These are phyloP conservation scores for Suhomyces canberraensis DNA, from an alignment of 805 yeast genomes.

Conservation along the genomic window DNA sequence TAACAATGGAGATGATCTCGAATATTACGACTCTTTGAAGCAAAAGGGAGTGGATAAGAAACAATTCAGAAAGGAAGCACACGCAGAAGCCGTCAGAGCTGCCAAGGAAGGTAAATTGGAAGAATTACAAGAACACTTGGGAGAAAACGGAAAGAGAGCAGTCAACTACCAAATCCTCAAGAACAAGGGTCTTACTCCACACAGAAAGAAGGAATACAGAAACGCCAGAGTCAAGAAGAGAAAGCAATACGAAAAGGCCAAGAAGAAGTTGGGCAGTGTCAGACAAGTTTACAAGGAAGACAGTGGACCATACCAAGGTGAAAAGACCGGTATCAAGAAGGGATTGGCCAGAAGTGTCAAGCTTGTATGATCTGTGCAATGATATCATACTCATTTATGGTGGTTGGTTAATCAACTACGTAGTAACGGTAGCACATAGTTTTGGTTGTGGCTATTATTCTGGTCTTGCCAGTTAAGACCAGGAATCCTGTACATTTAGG, in stretches of 20 bases:
- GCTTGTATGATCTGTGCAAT: conserved; percentile 34
- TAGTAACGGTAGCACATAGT: no score
- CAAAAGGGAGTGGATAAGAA: conserved; percentile 46
- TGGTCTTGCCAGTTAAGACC: no score
- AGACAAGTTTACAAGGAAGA: conserved; percentile 83
- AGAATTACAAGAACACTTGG: conserved; percentile 64
- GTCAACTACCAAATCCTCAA: conserved; percentile 90
- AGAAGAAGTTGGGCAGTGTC: conserved; percentile 87
- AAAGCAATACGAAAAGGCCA: conserved; percentile 90
- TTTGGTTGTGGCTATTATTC: no score
- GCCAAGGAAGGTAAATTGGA: conserved; percentile 81
- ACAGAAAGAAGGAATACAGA: conserved; percentile 88
- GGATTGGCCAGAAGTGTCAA: conserved; percentile 84
- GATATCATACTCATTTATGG: neutral
- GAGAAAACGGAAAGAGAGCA: conserved; percentile 88
- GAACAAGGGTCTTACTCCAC: conserved; percentile 94
- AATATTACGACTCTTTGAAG: conserved; percentile 57
- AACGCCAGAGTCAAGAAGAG: conserved; percentile 98
- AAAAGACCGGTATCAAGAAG: conserved; percentile 95
- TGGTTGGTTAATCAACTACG: no score
- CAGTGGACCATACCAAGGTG: conserved; percentile 78
- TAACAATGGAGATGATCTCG: conserved; percentile 48
- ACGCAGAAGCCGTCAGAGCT: conserved; percentile 68
- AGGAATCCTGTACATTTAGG: no score
- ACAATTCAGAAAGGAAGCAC: conserved; percentile 57